These are phyloP conservation scores for Penicillium samsonianum DNA, from an alignment of 495 filamentous ascomycete genomes.

Conservation along the genomic window DNA sequence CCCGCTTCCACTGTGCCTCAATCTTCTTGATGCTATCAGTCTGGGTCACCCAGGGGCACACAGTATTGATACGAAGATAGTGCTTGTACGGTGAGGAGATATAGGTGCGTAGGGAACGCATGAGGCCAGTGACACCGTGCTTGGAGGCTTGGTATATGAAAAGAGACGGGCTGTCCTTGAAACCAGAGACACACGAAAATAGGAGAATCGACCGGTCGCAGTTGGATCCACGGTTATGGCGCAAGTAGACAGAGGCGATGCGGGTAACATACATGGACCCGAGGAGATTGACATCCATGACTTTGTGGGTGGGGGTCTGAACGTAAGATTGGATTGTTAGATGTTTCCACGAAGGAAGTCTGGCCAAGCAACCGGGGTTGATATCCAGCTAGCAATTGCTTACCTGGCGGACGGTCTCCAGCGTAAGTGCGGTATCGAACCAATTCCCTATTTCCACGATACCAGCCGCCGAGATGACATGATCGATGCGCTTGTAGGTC, in stretches of 20 bases:
- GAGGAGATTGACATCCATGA: slow-evolving; percentile 53
- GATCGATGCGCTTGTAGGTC: slow-evolving; percentile 50
- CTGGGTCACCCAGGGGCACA: slow-evolving; percentile 57
- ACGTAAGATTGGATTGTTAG: slow-evolving; percentile 28
- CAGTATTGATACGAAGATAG: slow-evolving; percentile 51
- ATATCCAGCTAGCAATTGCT: background rate
- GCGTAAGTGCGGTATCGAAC: slow-evolving; percentile 45
- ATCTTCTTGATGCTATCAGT: slow-evolving; percentile 47
- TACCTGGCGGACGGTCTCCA: slow-evolving; percentile 38
- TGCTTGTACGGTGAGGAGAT: slow-evolving; percentile 40
- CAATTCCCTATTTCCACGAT: slow-evolving; percentile 49
- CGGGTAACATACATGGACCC: slow-evolving; percentile 49
- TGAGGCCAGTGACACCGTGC: slow-evolving; percentile 51
- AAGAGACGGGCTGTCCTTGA: slow-evolving; percentile 48
- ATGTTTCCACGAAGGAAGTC: background rate
- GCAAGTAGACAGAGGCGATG: slow-evolving; percentile 49
- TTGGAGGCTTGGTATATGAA: slow-evolving; percentile 53
- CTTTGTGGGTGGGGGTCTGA: slow-evolving; percentile 46
- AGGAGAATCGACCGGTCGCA: slow-evolving; percentile 50
- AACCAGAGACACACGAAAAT: slow-evolving; percentile 47
- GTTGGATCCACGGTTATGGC: slow-evolving; percentile 41
- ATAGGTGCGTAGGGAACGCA: slow-evolving; percentile 48
- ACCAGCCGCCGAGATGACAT: slow-evolving; percentile 54
- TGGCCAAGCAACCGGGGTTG: background rate
- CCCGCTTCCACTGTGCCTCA: slow-evolving; percentile 43